These are phyloP conservation scores for Picea sitchensis DNA, from an alignment of 75 land plant genomes.

Conservation along the genomic window DNA sequence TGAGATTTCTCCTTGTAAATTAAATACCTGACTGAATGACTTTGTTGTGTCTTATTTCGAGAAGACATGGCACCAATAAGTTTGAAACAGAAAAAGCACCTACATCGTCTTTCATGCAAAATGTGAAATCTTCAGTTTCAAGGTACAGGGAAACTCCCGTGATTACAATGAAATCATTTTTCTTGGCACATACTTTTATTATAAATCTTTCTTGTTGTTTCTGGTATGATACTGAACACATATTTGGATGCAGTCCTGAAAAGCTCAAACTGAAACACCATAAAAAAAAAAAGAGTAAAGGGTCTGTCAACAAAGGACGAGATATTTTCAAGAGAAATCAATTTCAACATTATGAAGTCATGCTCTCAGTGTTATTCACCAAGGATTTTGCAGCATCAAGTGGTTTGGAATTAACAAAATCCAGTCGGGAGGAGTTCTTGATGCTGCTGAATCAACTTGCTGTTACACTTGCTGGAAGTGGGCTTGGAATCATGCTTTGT, in stretches of 20 bases:
- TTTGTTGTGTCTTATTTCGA: not conserved
- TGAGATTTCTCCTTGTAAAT: not conserved
- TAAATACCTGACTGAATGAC: not conserved
- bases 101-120: not conserved
- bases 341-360: constrained; percentile 16
- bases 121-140: constrained; percentile 5
- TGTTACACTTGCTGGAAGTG: constrained; percentile 17
- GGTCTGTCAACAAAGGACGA: not conserved
- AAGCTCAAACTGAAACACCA: constrained; percentile 6
- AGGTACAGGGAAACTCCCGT: not conserved
- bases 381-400: not conserved
- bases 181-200: not conserved
- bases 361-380: constrained; percentile 2
- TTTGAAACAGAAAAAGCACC: not conserved
- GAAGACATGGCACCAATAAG: not conserved
- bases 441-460: constrained; percentile 7
- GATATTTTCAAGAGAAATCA: constrained; percentile 12
- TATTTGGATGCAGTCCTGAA: not conserved
- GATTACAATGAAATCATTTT: not conserved
- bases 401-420: not conserved
- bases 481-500: constrained; percentile 13
- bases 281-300: constrained; percentile 3
- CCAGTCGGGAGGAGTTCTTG: not conserved
- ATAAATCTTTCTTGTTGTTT: not conserved
- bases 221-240: not conserved